Conservation (phyloP, 1,139 yeast genomes). For the Pichia sp. region DNA sequence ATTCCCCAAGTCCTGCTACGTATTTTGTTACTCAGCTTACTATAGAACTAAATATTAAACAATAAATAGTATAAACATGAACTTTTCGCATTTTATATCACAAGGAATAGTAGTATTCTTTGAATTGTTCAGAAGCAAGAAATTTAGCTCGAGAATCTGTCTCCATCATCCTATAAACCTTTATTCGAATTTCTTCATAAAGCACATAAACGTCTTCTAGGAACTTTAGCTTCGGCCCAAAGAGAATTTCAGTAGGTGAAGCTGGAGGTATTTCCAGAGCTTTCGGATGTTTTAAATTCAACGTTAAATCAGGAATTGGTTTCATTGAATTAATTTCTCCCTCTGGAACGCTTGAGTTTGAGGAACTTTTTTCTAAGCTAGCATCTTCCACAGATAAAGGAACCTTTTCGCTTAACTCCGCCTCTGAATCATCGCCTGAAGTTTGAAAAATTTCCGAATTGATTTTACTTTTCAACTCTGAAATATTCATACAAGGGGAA, state of each 20-base stretch:
- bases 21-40: background rate
- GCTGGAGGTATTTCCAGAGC: background rate
- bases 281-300: constrained; percentile 11
- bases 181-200: constrained; percentile 41
- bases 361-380: background rate
- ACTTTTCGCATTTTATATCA: background rate
- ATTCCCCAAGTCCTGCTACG: background rate
- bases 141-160: constrained; percentile 73
- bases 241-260: constrained; percentile 27
- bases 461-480: constrained; percentile 8
- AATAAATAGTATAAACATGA: background rate
- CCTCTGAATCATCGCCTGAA: background rate
- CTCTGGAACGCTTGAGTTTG: background rate
- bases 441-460: background rate
- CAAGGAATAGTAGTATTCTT: constrained; percentile 20
- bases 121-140: constrained; percentile 39
- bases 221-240: constrained; percentile 33
- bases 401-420: background rate
- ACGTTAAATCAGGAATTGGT: background rate
- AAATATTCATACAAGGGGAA: constrained; percentile 1
- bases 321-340: background rate
- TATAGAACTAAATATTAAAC: background rate
- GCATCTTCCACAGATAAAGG: background rate
- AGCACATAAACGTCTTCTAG: constrained; percentile 38
- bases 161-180: constrained; percentile 60